Conservation (phyloP, 305 asterid genomes). For the Fraxinus sp. region DNA sequence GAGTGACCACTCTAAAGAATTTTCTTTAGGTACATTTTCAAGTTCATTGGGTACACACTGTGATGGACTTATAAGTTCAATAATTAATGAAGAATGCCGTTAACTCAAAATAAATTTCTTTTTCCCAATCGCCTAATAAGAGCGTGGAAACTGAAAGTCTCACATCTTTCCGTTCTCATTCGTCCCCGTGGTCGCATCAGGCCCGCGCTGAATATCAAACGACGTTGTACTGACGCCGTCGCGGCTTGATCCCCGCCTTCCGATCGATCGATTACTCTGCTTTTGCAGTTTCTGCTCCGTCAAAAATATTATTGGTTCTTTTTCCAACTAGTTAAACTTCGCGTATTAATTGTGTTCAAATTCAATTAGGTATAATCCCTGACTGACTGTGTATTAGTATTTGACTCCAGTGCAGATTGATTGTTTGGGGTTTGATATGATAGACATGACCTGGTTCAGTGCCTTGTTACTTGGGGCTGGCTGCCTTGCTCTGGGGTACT, state of each 20-base stretch:
- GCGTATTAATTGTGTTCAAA: background rate
- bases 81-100: background rate
- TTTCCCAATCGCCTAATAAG: background rate
- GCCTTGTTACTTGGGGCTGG: conserved; percentile 74
- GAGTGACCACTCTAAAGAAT: too few relatives aligned
- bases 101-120: background rate
- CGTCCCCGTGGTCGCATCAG: background rate
- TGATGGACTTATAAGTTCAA: too few relatives aligned
- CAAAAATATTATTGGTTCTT: conserved; percentile 26
- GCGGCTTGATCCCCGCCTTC: background rate
- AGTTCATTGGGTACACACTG: too few relatives aligned
- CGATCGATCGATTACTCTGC: conserved; percentile 16
- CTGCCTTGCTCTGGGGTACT: conserved; percentile 76
- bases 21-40: too few relatives aligned
- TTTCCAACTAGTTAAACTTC: background rate
- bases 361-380: background rate
- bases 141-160: background rate
- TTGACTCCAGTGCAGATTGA: conserved; percentile 36
- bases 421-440: conserved; percentile 50
- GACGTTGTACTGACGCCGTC: background rate
- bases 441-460: conserved; percentile 74
- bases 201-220: background rate
- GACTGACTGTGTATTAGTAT: conserved; percentile 18
- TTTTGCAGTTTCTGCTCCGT: conserved; percentile 21
- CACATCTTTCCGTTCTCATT: background rate